These are phyloP conservation scores for Paramecium sonneborni DNA, from an alignment of 73 alveolate genomes.

Conservation along the genomic window DNA sequence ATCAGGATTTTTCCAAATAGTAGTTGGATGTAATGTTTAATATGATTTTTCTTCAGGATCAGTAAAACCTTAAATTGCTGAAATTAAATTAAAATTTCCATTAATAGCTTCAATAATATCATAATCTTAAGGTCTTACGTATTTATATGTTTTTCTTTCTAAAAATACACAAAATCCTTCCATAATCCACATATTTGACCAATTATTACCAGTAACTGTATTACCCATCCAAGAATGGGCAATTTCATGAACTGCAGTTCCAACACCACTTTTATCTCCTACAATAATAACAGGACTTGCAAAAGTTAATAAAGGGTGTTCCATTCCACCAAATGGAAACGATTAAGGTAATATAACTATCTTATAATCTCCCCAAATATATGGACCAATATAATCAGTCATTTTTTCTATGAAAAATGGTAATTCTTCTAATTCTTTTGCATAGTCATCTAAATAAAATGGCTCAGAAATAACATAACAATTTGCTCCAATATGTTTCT, in stretches of 20 bases:
- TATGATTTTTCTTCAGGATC: background rate
- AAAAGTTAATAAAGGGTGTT: slow-evolving; percentile 87
- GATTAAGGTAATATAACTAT: slow-evolving; percentile 84
- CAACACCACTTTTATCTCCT: slow-evolving; percentile 80
- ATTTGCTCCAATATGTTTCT: background rate
- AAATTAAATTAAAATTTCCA: background rate
- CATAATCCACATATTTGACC: slow-evolving; percentile 89
- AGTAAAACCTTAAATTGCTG: background rate
- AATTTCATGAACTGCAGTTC: slow-evolving; percentile 84
- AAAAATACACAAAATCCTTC: slow-evolving; percentile 85
- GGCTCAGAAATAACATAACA: slow-evolving; percentile 79
- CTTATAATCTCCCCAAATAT: slow-evolving; percentile 82
- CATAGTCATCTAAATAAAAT: slow-evolving; percentile 61
- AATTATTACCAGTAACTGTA: slow-evolving; percentile 82
- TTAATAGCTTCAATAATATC: slow-evolving; percentile 66
- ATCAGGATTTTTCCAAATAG: slow-evolving; percentile 30
- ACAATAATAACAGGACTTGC: slow-evolving; percentile 83
- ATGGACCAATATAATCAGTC: slow-evolving; percentile 72
- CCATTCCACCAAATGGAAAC: slow-evolving; percentile 96
- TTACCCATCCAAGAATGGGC: slow-evolving; percentile 92
- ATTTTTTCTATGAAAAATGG: slow-evolving; percentile 69
- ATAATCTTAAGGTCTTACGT: slow-evolving; percentile 92
- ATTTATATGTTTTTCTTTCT: slow-evolving; percentile 83
- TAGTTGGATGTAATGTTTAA: slow-evolving; percentile 3
- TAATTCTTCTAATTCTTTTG: slow-evolving; percentile 71